Percentiles rank a stretch among this genome's conserved stretches.
Evolutionary conservation across 2,329 filamentous ascomycete species (phyloP).

Genomic region (Talaromyces sp.): DNA sequence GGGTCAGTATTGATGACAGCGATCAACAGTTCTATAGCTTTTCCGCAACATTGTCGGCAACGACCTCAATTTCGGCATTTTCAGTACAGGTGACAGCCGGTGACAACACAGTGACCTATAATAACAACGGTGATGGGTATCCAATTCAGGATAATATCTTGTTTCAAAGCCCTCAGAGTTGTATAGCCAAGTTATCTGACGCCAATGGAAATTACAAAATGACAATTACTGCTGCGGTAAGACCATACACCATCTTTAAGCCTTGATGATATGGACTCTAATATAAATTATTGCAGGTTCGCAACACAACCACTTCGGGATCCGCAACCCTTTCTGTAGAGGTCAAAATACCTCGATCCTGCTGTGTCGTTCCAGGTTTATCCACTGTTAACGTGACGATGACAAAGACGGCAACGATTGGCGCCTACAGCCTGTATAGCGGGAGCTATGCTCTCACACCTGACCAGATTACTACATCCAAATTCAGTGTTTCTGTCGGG

Average conservation of each 20-base stretch:
- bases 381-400: slow-evolving; percentile 14
- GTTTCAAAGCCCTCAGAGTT: slow-evolving; percentile 16
- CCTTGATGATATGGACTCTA: neutral
- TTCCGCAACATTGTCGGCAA: slow-evolving; percentile 5
- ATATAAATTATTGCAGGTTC: slow-evolving; percentile 1
- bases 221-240: slow-evolving; percentile 16
- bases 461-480: slow-evolving; percentile 14
- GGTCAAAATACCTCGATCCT: slow-evolving; percentile 15
- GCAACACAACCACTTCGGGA: slow-evolving; percentile 7
- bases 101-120: slow-evolving; percentile 13
- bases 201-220: slow-evolving; percentile 14
- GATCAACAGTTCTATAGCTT: slow-evolving; percentile 18
- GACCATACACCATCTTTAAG: neutral
- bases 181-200: slow-evolving; percentile 8
- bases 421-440: slow-evolving; percentile 12
- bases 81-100: slow-evolving; percentile 12
- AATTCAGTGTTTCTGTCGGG: slow-evolving; percentile 14
- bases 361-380: slow-evolving; percentile 15
- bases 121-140: slow-evolving; percentile 17
- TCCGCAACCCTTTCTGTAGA: slow-evolving; percentile 12
- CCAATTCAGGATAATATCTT: slow-evolving; percentile 12
- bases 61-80: slow-evolving; percentile 14
- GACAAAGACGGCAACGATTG: slow-evolving; percentile 13
- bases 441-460: slow-evolving; percentile 15
- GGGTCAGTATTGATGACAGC: neutral